These are phyloP conservation scores for Vaccinium vitisidaea DNA, from an alignment of 148 eudicot genomes.

Conservation along the genomic window DNA sequence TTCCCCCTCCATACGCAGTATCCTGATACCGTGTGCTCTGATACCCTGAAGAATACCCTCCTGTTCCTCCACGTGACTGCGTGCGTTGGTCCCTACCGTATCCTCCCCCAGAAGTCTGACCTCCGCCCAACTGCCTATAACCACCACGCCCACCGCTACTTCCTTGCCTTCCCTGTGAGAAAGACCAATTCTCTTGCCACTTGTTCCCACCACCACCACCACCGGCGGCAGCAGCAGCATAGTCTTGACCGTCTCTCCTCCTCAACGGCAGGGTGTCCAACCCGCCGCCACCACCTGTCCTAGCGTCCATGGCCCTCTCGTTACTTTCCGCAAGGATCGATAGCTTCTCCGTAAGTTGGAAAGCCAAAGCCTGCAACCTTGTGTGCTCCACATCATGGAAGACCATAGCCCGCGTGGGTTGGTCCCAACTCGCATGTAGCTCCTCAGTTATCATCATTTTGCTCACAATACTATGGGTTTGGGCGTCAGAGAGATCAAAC, in stretches of 20 bases:
- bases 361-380: conserved; percentile 72
- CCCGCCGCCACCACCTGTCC: conserved; percentile 64
- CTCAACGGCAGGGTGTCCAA: conserved; percentile 54
- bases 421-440: conserved; percentile 85
- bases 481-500: conserved; percentile 72
- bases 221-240: conserved; percentile 51
- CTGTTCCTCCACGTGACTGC: conserved; percentile 30
- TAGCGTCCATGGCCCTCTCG: conserved; percentile 74
- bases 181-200: conserved; percentile 61
- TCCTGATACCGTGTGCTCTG: conserved; percentile 31
- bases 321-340: conserved; percentile 70
- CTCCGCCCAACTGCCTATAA: conserved; percentile 35
- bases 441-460: conserved; percentile 89
- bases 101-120: conserved; percentile 34
- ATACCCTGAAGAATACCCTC: conserved; percentile 29
- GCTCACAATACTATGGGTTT: conserved; percentile 68
- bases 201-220: conserved; percentile 32
- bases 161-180: conserved; percentile 54
- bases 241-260: conserved; percentile 73
- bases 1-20: conserved; percentile 32
- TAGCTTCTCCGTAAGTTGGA: conserved; percentile 75
- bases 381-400: conserved; percentile 76
- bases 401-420: conserved; percentile 63
- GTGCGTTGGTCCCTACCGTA: conserved; percentile 50
- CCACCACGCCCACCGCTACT: conserved; percentile 41